Conservation (phyloP, 2,329 filamentous ascomycete genomes). For the Aspergillus pseudotamarii region DNA sequence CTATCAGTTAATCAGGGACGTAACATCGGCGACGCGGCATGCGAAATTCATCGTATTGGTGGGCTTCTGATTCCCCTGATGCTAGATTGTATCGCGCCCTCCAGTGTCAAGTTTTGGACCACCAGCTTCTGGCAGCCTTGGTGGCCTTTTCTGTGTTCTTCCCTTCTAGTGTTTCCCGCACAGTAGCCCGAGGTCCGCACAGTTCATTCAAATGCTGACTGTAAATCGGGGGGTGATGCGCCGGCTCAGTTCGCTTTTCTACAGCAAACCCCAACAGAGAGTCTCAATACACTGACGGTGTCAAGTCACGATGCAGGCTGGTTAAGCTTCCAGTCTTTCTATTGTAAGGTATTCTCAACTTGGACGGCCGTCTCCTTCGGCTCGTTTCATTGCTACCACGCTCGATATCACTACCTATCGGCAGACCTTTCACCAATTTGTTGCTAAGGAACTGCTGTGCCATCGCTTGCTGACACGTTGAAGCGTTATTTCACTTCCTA, state of each 20-base stretch:
- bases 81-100: constrained; percentile 5
- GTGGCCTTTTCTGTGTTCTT: not conserved
- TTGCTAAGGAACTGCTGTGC: not conserved
- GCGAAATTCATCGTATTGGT: constrained; percentile 17
- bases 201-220: constrained; percentile 19
- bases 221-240: constrained; percentile 19
- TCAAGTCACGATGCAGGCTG: constrained; percentile 21
- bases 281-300: constrained; percentile 11
- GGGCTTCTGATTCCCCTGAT: constrained; percentile 15
- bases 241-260: constrained; percentile 9
- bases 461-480: not conserved
- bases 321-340: constrained; percentile 15
- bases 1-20: constrained; percentile 8
- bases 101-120: constrained; percentile 1
- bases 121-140: not conserved
- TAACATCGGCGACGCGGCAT: constrained; percentile 10
- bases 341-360: constrained; percentile 13
- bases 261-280: not conserved
- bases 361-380: not conserved
- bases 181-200: not conserved
- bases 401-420: not conserved
- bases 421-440: not conserved
- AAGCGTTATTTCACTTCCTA: not conserved
- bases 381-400: not conserved
- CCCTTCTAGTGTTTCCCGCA: not conserved